Evolutionary conservation across 2,329 filamentous ascomycete genomes (phyloP), one percentile per base, ranked within the genome.

Genomic region (Periconia sp.): DNA sequence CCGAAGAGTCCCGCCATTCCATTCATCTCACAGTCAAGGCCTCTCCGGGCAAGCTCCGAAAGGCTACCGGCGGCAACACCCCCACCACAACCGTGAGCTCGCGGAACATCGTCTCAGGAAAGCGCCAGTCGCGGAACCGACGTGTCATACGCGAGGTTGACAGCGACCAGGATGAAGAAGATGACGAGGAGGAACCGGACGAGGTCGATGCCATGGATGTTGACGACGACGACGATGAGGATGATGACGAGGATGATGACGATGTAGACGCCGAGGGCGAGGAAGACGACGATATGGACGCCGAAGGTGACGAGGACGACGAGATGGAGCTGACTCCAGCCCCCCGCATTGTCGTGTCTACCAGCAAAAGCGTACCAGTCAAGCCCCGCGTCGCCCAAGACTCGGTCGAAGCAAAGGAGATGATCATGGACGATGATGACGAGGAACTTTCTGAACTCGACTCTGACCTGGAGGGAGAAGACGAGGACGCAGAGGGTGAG

Each of bases 21-120:
- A 72, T 78, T 42, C 69, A 72, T 42, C 69, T 78, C 45, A 78
- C 74, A 26, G 75, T 78, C 51, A 78, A 78, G 48, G 74, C 75
- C 11, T 72, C 73, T 2, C 75, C 76, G 13, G 74, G 67, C 63
- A 77, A 75, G 61, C 68, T 78, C 17, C 67, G 74, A 40, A 71
- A 78, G 43, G 76, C 74, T 25, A 77, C 73, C 1, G 69, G 69
- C 26, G 69, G 66, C 19, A 56, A 54, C 7, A 47, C 42, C 9
- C 28, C 58, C 28, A 49, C 58, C 24, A 64, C 60, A 12, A 50
- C 57, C 25, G 65, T 69, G 36, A 71, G 57, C 45, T 56, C 58
- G 26, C 59, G 60, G 33, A 68, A 69, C 52, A 68, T 70, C 32
- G 61, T 72, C 34, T 53, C 52, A 5, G 69, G 69, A 40, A 67